Base-by-base conservation (phyloP, 1,284 basidiomycete genomes). In the Tremellales sp. region DNA sequence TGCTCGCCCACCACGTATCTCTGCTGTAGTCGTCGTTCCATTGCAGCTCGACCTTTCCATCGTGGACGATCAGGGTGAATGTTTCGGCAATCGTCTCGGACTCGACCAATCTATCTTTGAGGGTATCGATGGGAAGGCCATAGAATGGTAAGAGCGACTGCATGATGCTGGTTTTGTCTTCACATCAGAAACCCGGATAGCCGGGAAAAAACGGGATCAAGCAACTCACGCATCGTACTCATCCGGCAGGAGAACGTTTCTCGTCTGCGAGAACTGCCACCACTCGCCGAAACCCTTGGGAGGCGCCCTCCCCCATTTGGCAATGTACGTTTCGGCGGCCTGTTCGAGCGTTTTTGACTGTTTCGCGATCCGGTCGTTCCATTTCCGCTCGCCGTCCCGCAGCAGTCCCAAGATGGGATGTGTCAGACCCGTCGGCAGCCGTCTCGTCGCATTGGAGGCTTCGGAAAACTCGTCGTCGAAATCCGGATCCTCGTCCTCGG, bases 341-440 rank as follows among this genome's bases (percentile, higher is more conserved):
- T 77, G 66, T 37, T 73, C 70, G 25, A 78, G 58, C 13, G 74
- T 73, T 57, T 65, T 70, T 49, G 70, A 73, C 67, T 78, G 76
- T 47, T 61, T 53, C 12, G 63, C 51, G 13, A 77, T 47, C 56
- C 70, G 66, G 10, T 60, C 51, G 35, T 71, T 65, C 76, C 76
- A 78, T 43, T 73, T 71, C 12, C 56, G 42, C 54, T 75, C 73
- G 12, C 75, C 76, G 16, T 74, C 64, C 35, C 67, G 58, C 40
- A 78, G 63, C 38, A 78, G 59, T 1, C 62, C 70, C 18, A 74
- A 53, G 35, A 77, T 75, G 37, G 72, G 70, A 61, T 76, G 66
- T 21, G 61, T 60, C 32, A 65, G 32, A 9, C 58, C 59, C 5
- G 40, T 46, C 3, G 57, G 51, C 29, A 47, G 33, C 16, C 35